These are phyloP conservation scores for Coniochaeta sp. DNA, from an alignment of 2,329 filamentous ascomycete genomes.

Conservation along the genomic window DNA sequence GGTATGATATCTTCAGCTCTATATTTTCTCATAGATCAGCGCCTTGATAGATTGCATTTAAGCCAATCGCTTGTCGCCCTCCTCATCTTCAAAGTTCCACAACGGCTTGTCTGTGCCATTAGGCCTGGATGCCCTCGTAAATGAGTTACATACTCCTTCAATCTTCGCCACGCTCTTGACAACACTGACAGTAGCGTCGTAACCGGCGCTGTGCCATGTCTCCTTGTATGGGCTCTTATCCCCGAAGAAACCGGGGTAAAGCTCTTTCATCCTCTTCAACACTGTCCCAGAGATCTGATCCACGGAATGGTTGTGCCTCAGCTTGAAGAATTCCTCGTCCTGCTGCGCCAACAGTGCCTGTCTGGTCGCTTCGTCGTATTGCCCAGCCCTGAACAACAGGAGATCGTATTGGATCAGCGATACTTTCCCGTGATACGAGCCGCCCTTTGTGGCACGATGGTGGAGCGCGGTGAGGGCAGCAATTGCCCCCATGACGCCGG, in stretches of 20 bases:
- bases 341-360: constrained; percentile 39
- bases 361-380: constrained; percentile 48
- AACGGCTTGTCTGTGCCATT: not conserved
- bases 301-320: constrained; percentile 56
- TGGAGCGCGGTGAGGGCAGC: constrained; percentile 59
- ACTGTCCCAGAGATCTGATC: constrained; percentile 58
- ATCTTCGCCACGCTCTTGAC: not conserved
- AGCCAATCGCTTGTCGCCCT: not conserved
- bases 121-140: not conserved
- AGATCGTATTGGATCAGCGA: constrained; percentile 64
- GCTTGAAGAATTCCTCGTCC: constrained; percentile 44
- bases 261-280: constrained; percentile 43
- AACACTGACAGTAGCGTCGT: not conserved
- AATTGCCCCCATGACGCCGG: constrained; percentile 64
- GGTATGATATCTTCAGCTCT: not conserved
- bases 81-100: not conserved
- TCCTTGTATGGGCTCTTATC: constrained; percentile 23
- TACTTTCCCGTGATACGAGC: constrained; percentile 58
- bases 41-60: not conserved
- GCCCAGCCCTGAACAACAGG: constrained; percentile 53
- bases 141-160: not conserved
- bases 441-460: constrained; percentile 53
- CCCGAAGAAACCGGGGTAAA: constrained; percentile 46
- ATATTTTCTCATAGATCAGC: not conserved
- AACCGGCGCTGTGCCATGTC: not conserved